Percentiles rank a stretch among this genome's conserved stretches.
Evolutionary conservation across 2,329 filamentous ascomycete genomes (phyloP).

Genomic region (Monilinia laxa): DNA sequence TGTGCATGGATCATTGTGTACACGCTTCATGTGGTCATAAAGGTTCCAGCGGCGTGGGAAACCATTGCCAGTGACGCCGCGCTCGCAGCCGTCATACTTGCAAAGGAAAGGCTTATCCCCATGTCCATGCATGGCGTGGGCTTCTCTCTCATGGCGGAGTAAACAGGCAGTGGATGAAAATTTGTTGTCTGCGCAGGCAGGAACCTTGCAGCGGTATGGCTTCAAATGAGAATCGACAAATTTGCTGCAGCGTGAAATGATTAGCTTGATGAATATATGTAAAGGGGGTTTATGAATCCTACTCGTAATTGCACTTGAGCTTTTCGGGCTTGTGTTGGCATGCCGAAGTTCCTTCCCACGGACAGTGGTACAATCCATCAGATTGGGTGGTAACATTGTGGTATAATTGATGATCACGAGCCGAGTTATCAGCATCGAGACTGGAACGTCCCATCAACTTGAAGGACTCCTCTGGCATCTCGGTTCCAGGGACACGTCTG

Average conservation of each 20-base stretch:
- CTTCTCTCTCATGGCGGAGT: slow-evolving; percentile 91
- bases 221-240: slow-evolving; percentile 96
- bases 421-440: slow-evolving; percentile 42
- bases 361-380: slow-evolving; percentile 92
- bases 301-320: slow-evolving; percentile 99
- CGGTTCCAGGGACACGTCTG: slow-evolving; percentile 30
- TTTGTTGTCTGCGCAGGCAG: slow-evolving; percentile 77
- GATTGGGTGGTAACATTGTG: slow-evolving; percentile 58
- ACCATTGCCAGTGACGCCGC: slow-evolving; percentile 76
- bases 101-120: slow-evolving; percentile 91
- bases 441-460: slow-evolving; percentile 37
- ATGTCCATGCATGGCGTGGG: slow-evolving; percentile 92
- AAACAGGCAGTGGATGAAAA: slow-evolving; percentile 96
- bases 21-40: slow-evolving; percentile 94
- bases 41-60: slow-evolving; percentile 96
- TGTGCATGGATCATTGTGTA: slow-evolving; percentile 59
- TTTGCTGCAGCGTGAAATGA: slow-evolving; percentile 61
- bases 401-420: slow-evolving; percentile 68
- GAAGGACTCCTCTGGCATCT: slow-evolving; percentile 37
- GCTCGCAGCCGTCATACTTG: slow-evolving; percentile 83
- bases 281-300: slow-evolving; percentile 46
- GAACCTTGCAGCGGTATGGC: slow-evolving; percentile 90
- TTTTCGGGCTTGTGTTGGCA: slow-evolving; percentile 93
- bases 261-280: slow-evolving; percentile 32
- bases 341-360: slow-evolving; percentile 67